These are phyloP conservation scores for Diaporthe sp. DNA, from an alignment of 2,329 filamentous ascomycete genomes.

Conservation along the genomic window DNA sequence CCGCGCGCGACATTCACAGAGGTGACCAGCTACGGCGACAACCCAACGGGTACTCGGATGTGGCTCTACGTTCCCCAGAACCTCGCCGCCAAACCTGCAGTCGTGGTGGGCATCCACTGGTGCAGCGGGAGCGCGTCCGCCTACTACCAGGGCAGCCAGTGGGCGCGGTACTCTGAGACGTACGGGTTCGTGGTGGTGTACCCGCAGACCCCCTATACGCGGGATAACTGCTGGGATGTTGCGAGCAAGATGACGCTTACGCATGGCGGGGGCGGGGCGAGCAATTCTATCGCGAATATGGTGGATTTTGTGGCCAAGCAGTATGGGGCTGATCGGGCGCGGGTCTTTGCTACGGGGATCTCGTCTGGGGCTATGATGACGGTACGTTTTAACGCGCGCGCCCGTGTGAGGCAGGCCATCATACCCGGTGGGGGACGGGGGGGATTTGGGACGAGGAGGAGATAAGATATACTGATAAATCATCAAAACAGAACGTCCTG, in stretches of 20 bases:
- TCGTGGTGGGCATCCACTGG: conserved; percentile 53
- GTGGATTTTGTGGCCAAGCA: background rate
- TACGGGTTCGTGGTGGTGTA: conserved; percentile 64
- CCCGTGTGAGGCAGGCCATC: no score
- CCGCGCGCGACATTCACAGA: conserved; percentile 15
- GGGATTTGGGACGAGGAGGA: no score
- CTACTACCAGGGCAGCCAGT: conserved; percentile 60
- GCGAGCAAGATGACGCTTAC: conserved; percentile 59
- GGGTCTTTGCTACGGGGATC: conserved; percentile 64
- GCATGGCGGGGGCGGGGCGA: conserved; percentile 67
- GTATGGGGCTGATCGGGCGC: conserved; percentile 61
- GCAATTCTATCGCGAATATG: conserved; percentile 68
- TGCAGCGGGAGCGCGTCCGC: conserved; percentile 61
- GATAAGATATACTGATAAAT: conserved; percentile 35
- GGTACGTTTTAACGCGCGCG: conserved; percentile 43
- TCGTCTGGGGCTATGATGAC: conserved; percentile 63
- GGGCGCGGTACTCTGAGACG: conserved; percentile 53
- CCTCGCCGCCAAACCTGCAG: background rate
- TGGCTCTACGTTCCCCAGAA: conserved; percentile 50
- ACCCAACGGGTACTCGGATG: conserved; percentile 52
- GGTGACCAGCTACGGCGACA: conserved; percentile 42
- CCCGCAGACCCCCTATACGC: conserved; percentile 56
- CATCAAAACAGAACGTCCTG: conserved; percentile 49
- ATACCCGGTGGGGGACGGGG: no score
- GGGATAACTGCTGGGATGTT: conserved; percentile 69